Conservation (phyloP, 2,329 filamentous ascomycete genomes). For the Exophiala dermatitidis region DNA sequence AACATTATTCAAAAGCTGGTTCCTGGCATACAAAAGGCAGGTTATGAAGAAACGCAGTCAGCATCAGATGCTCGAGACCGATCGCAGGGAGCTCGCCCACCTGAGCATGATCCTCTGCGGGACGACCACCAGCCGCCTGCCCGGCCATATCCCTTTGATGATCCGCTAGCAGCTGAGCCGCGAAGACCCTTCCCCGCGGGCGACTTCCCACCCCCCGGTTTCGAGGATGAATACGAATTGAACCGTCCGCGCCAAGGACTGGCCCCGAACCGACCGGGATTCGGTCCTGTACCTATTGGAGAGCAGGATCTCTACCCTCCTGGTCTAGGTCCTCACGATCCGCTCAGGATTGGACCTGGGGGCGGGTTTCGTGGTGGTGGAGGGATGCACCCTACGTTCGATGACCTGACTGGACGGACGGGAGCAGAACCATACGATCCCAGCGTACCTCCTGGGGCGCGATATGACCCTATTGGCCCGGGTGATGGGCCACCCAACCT, state of each 20-base stretch:
- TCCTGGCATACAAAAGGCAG: constrained; percentile 68
- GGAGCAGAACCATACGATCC: constrained; percentile 54
- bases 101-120: constrained; percentile 42
- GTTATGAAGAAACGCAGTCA: constrained; percentile 57
- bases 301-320: constrained; percentile 82
- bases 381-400: constrained; percentile 95
- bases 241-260: constrained; percentile 56
- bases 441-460: constrained; percentile 75
- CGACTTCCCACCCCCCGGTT: constrained; percentile 78
- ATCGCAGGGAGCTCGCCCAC: constrained; percentile 38
- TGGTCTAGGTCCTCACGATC: constrained; percentile 77
- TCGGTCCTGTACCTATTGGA: constrained; percentile 49
- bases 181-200: constrained; percentile 59
- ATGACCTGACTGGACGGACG: constrained; percentile 77
- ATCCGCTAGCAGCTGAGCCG: constrained; percentile 55
- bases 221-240: constrained; percentile 88
- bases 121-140: constrained; percentile 54
- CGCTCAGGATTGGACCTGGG: constrained; percentile 60
- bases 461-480: constrained; percentile 81
- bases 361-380: constrained; percentile 56
- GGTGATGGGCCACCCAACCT: constrained; percentile 50
- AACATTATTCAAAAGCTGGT: constrained; percentile 78
- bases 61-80: constrained; percentile 33
- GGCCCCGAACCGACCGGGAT: constrained; percentile 39
- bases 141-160: constrained; percentile 60